Percentiles rank a stretch among this genome's conserved stretches.
Conservation (phyloP, 371 early-diverging fungal species). For the Mycotypha africana region DNA sequence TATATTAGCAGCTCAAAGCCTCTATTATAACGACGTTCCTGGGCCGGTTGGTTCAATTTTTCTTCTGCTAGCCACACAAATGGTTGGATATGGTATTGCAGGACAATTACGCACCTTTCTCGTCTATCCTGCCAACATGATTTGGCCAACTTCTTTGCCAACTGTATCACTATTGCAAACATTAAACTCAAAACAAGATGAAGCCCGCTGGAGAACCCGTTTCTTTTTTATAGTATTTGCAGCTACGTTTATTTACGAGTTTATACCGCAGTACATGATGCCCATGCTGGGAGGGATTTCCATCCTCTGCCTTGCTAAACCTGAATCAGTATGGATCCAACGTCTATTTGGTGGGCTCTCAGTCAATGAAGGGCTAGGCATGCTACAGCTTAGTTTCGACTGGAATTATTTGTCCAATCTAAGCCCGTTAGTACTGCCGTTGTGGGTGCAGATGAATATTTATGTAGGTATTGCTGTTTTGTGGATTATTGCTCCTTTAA, state of each 20-base stretch:
- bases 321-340: conserved; percentile 43
- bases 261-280: conserved; percentile 45
- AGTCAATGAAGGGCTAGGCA: conserved; percentile 46
- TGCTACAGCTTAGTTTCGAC: conserved; percentile 45
- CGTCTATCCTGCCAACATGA: conserved; percentile 79
- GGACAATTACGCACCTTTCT: conserved; percentile 76
- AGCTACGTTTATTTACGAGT: conserved; percentile 34
- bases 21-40: conserved; percentile 44
- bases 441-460: conserved; percentile 44
- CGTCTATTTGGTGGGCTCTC: conserved; percentile 43
- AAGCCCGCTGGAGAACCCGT: conserved; percentile 56
- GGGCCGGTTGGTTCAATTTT: conserved; percentile 41
- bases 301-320: conserved; percentile 37
- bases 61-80: conserved; percentile 59
- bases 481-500: conserved; percentile 31
- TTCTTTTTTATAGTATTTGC: conserved; percentile 47
- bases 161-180: conserved; percentile 70
- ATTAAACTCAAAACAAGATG: conserved; percentile 56
- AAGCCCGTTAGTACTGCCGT: conserved; percentile 64
- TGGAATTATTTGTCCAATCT: conserved; percentile 47
- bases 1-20: conserved; percentile 50
- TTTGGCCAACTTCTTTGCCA: conserved; percentile 82
- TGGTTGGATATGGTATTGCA: conserved; percentile 79
- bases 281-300: conserved; percentile 45
- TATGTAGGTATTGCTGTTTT: conserved; percentile 29